phyloP scores from a whole-genome alignment of 257 asterid species.

The Sherardia arvensis region DNA sequence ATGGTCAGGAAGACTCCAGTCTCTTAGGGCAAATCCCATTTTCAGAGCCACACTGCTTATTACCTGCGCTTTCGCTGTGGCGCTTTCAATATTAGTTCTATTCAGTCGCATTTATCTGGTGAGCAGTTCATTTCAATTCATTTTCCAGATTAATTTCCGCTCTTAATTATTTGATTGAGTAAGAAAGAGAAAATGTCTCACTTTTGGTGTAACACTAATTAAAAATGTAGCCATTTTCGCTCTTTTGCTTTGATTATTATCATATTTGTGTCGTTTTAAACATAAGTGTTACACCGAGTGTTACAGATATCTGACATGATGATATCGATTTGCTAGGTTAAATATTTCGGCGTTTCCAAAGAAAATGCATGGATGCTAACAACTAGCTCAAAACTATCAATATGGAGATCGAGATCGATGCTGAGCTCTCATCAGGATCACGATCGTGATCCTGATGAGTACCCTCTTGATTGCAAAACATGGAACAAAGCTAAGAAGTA shows the following conservation, averaged over 20 bases:
- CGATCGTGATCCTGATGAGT: constrained; percentile 6
- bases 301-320: neutral
- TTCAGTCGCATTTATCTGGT: constrained; percentile 15
- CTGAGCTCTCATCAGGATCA: neutral
- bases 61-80: constrained; percentile 3
- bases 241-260: too few species aligned
- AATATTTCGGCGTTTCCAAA: constrained; percentile 1
- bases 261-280: too few species aligned
- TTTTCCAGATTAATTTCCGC: too few species aligned
- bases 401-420: neutral
- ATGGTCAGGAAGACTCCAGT: neutral
- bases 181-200: too few species aligned
- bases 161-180: too few species aligned
- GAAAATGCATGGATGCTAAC: constrained; percentile 4
- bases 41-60: constrained; percentile 1
- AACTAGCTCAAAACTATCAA: too few species aligned
- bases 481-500: constrained; percentile 24
- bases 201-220: too few species aligned
- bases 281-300: too few species aligned
- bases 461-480: constrained; percentile 24
- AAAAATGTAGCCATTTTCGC: too few species aligned
- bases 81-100: neutral
- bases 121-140: neutral
- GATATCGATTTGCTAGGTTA: constrained; percentile 10
- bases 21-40: constrained; percentile 3